Percentiles rank a stretch among this genome's conserved stretches.
phyloP scores from a whole-genome alignment of 768 basidiomycete genomes.

The Coprinopsis strossmayeri region DNA sequence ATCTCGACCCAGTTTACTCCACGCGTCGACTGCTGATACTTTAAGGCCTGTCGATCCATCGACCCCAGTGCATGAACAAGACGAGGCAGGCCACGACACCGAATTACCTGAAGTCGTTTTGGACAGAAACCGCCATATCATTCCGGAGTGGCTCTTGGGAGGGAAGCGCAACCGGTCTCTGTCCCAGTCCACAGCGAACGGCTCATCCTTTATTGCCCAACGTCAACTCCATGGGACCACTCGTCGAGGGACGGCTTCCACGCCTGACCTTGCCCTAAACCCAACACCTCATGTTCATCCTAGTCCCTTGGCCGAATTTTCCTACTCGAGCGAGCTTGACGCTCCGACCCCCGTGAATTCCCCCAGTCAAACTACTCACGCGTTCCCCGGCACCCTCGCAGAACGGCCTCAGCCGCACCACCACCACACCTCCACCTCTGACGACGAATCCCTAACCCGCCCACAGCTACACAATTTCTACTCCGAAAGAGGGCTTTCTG shows the following conservation, averaged over 20 bases:
- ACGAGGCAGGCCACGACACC: conserved; percentile 32
- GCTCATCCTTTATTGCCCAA: conserved; percentile 24
- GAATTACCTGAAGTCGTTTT: conserved; percentile 94
- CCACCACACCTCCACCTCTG: conserved; percentile 20
- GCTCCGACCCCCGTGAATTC: conserved; percentile 48
- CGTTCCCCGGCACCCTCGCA: conserved; percentile 24
- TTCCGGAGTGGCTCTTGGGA: conserved; percentile 86
- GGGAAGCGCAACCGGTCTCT: conserved; percentile 44
- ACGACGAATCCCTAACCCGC: conserved; percentile 24
- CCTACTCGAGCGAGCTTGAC: conserved; percentile 28
- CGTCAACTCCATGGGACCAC: conserved; percentile 36
- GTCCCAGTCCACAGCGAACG: conserved; percentile 40
- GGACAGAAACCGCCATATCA: conserved; percentile 90
- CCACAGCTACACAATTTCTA: conserved; percentile 33
- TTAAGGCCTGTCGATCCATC: no score
- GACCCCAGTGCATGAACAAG: no score
- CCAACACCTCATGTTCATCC: conserved; percentile 20
- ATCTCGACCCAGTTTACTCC: conserved; percentile 10
- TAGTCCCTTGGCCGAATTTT: conserved; percentile 37
- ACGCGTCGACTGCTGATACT: conserved; percentile 16
- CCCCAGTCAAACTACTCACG: conserved; percentile 26
- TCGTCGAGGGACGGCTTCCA: conserved; percentile 56
- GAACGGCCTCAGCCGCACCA: conserved; percentile 14
- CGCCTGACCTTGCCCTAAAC: conserved; percentile 52
- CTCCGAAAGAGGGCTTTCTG: conserved; percentile 23